A percentile compares a stretch with the other conserved stretches of the same genome.
These are phyloP conservation scores for Sugiyamaella boreocaroliniensis DNA, from an alignment of 805 yeast genomes.

Conservation along the genomic window DNA sequence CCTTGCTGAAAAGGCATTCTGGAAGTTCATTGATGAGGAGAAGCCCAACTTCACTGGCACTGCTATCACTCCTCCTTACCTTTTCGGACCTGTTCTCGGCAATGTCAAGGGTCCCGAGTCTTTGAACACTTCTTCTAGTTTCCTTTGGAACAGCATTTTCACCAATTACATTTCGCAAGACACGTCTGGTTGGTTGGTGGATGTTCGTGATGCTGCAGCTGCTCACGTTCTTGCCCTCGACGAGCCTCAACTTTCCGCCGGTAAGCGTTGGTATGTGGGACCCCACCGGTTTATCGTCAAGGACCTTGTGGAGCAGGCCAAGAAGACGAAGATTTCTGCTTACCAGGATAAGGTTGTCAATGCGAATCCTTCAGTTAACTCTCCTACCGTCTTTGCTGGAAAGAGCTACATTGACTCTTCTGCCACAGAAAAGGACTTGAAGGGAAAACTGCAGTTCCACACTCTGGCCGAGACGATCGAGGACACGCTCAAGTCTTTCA, in stretches of 20 bases:
- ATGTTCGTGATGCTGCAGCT: constrained; percentile 57
- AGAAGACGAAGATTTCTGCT: too few species aligned
- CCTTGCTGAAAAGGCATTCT: constrained; percentile 51
- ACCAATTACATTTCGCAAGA: constrained; percentile 2
- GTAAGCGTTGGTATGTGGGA: constrained; percentile 8
- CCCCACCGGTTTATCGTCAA: not conserved
- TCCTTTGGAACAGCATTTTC: constrained; percentile 11
- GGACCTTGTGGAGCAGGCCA: not conserved
- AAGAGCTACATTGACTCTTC: too few species aligned
- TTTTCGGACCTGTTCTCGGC: too few species aligned
- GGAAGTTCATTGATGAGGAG: constrained; percentile 40
- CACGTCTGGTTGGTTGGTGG: constrained; percentile 31
- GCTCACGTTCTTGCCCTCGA: constrained; percentile 50
- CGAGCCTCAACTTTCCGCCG: constrained; percentile 20
- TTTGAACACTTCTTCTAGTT: constrained; percentile 26
- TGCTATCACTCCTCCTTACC: constrained; percentile 29
- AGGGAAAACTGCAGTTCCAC: not conserved
- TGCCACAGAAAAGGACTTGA: not conserved
- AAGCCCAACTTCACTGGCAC: constrained; percentile 23
- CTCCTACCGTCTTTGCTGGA: too few species aligned
- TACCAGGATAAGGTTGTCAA: too few species aligned
- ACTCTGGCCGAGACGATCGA: not conserved
- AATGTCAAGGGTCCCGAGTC: too few species aligned
- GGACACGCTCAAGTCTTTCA: not conserved
- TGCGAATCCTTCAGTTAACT: too few species aligned